Percentiles rank a stretch among this genome's conserved stretches.
phyloP scores from a whole-genome alignment of 768 basidiomycete genomes.

The Dentipellis sp. region DNA sequence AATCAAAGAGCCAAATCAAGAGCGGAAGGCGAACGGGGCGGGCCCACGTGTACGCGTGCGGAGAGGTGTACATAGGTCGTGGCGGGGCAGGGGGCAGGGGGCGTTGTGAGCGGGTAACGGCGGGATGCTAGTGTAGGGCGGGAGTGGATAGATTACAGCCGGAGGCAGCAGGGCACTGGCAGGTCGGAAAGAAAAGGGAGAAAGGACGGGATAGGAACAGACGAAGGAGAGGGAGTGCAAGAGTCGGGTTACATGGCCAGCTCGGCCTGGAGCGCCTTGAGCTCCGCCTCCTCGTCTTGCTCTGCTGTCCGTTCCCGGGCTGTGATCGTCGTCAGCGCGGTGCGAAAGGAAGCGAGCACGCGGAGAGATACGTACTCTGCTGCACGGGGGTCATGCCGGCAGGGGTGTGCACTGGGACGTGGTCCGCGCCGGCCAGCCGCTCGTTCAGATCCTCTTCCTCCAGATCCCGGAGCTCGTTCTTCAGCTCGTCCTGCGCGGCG shows the following conservation, averaged over 20 bases:
- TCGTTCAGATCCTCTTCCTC: slow-evolving; percentile 87
- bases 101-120: background rate
- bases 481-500: slow-evolving; percentile 57
- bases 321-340: slow-evolving; percentile 17
- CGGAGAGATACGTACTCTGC: slow-evolving; percentile 37
- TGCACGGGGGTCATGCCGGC: slow-evolving; percentile 33
- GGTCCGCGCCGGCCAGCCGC: slow-evolving; percentile 77
- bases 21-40: background rate
- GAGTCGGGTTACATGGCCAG: slow-evolving; percentile 45
- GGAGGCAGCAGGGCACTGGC: background rate
- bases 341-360: slow-evolving; percentile 3
- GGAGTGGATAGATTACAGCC: slow-evolving; percentile 3
- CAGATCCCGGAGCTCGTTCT: slow-evolving; percentile 72
- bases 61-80: background rate
- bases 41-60: background rate
- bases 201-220: background rate
- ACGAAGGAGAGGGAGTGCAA: slow-evolving; percentile 5
- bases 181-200: background rate
- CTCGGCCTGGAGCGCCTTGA: slow-evolving; percentile 81
- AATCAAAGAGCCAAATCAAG: background rate
- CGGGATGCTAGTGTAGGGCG: background rate
- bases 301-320: slow-evolving; percentile 42
- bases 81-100: background rate
- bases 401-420: slow-evolving; percentile 82
- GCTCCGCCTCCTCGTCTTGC: slow-evolving; percentile 87